Percentiles rank a stretch among this genome's conserved stretches.
phyloP scores from a whole-genome alignment of 495 filamentous ascomycete species.

The Endocarpon pusillum region DNA sequence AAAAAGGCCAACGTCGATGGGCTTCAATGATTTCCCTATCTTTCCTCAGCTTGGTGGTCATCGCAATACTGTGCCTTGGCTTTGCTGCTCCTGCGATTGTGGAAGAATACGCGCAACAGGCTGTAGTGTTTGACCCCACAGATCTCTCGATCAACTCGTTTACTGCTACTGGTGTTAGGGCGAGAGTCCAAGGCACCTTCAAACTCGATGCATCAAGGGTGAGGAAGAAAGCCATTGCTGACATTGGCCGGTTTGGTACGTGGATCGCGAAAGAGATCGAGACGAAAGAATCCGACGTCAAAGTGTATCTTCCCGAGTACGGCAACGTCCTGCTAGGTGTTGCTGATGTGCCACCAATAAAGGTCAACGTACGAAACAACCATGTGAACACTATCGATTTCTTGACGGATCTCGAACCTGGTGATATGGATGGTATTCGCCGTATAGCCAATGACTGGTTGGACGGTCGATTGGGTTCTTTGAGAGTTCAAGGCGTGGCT shows the following conservation, averaged over 20 bases:
- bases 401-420: conserved; percentile 53
- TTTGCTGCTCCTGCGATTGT: conserved; percentile 68
- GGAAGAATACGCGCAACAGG: conserved; percentile 71
- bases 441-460: conserved; percentile 79
- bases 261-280: conserved; percentile 65
- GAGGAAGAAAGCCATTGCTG: conserved; percentile 45
- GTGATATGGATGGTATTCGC: conserved; percentile 60
- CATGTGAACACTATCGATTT: conserved; percentile 62
- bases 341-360: conserved; percentile 54
- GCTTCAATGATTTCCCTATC: conserved; percentile 37
- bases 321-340: conserved; percentile 59
- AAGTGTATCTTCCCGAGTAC: conserved; percentile 74
- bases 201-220: conserved; percentile 61
- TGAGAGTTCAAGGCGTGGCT: conserved; percentile 55
- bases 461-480: conserved; percentile 47
- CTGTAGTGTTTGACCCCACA: conserved; percentile 61
- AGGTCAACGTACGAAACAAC: conserved; percentile 58
- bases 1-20: conserved; percentile 29
- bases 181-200: conserved; percentile 66
- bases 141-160: conserved; percentile 70
- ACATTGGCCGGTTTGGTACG: conserved; percentile 59
- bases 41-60: conserved; percentile 27
- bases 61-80: conserved; percentile 39
- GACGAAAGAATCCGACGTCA: conserved; percentile 47
- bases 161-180: conserved; percentile 55